Conservation (phyloP, 1,284 basidiomycete species). For the Cystobasidium slooffiae region DNA sequence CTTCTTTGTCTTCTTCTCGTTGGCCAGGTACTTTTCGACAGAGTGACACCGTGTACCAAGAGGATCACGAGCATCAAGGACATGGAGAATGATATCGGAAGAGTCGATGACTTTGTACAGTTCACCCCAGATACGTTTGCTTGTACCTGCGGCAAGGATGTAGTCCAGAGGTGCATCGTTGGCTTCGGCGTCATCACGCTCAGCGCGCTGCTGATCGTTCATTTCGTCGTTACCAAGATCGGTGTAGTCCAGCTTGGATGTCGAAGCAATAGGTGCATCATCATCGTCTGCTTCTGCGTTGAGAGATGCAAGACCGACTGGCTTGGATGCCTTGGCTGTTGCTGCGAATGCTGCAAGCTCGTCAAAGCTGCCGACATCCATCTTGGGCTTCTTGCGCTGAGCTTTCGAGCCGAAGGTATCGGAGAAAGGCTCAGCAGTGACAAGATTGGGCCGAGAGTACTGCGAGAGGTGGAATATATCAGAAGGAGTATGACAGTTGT, state of each 20-base stretch:
- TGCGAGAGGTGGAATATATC: constrained; percentile 13
- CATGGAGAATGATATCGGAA: constrained; percentile 93
- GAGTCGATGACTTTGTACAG: constrained; percentile 99
- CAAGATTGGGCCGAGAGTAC: constrained; percentile 65
- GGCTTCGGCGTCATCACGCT: constrained; percentile 47
- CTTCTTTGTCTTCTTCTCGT: constrained; percentile 97
- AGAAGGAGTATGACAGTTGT: background rate
- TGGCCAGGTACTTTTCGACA: constrained; percentile 88
- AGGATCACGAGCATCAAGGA: constrained; percentile 94
- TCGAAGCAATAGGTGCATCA: constrained; percentile 40
- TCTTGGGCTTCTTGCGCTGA: constrained; percentile 81
- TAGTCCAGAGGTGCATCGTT: constrained; percentile 54
- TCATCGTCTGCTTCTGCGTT: constrained; percentile 45
- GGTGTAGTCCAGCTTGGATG: constrained; percentile 63
- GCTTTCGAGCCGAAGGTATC: constrained; percentile 94
- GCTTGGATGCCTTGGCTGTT: constrained; percentile 41
- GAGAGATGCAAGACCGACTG: constrained; percentile 5
- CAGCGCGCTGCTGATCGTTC: constrained; percentile 47
- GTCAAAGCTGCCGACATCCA: constrained; percentile 83
- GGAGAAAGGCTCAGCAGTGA: constrained; percentile 87
- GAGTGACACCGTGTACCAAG: constrained; percentile 96
- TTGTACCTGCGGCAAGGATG: constrained; percentile 68
- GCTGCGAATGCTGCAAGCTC: constrained; percentile 67
- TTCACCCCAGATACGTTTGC: constrained; percentile 93
- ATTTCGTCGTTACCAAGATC: constrained; percentile 50